A percentile compares a stretch with the other conserved stretches of the same genome.
Conservation (phyloP, 148 eudicot genomes). For the Bassia scoparia region DNA sequence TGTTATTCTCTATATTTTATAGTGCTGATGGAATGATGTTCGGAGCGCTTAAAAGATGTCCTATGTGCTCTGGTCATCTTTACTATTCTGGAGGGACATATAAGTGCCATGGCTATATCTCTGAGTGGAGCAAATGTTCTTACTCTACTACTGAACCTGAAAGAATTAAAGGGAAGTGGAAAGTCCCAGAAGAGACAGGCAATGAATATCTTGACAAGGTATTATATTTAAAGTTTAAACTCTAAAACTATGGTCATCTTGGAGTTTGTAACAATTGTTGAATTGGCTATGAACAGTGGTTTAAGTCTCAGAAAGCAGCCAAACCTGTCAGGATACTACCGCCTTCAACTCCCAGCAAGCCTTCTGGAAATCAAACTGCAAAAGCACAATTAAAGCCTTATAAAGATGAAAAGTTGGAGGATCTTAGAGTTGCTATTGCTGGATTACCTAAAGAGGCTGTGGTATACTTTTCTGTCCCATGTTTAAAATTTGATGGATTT, state of each 20-base stretch:
- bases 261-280: slow-evolving; percentile 16
- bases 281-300: slow-evolving; percentile 59
- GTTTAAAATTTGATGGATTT: background rate
- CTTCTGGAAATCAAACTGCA: slow-evolving; percentile 46
- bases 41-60: slow-evolving; percentile 68
- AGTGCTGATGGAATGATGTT: slow-evolving; percentile 98
- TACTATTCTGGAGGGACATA: slow-evolving; percentile 70
- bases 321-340: slow-evolving; percentile 70
- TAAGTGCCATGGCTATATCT: slow-evolving; percentile 67
- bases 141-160: slow-evolving; percentile 68
- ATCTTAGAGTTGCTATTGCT: slow-evolving; percentile 62
- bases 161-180: slow-evolving; percentile 85
- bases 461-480: slow-evolving; percentile 40
- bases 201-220: slow-evolving; percentile 84
- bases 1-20: slow-evolving; percentile 20
- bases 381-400: slow-evolving; percentile 40
- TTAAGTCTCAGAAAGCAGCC: slow-evolving; percentile 58
- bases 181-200: slow-evolving; percentile 68
- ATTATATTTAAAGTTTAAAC: slow-evolving; percentile 15
- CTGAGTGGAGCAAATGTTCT: slow-evolving; percentile 95
- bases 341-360: slow-evolving; percentile 39
- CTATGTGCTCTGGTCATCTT: slow-evolving; percentile 71
- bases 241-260: background rate
- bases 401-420: slow-evolving; percentile 58
- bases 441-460: slow-evolving; percentile 53